Conservation (phyloP, 2,329 filamentous ascomycete species). For the Apiospora sp. region DNA sequence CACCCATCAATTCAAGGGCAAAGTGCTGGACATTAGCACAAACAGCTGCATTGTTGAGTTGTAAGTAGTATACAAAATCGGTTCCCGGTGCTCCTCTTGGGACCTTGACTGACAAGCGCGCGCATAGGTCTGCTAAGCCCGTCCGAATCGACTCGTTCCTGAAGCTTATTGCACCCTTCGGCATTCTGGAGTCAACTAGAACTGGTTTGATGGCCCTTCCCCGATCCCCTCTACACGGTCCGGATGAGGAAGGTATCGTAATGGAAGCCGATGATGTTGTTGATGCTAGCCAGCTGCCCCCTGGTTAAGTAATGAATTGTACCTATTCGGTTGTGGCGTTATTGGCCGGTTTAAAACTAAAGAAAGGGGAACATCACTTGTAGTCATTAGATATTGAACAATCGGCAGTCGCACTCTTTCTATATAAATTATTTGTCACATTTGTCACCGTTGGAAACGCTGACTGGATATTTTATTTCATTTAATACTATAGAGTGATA, state of each 20-base stretch:
- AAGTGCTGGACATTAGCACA: slow-evolving; percentile 96
- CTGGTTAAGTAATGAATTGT: slow-evolving; percentile 65
- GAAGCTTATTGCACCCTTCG: slow-evolving; percentile 93
- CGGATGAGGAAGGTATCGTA: slow-evolving; percentile 68
- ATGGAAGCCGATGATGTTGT: slow-evolving; percentile 96
- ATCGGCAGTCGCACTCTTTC: not conserved
- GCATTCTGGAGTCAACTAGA: slow-evolving; percentile 93
- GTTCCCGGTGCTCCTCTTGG: not conserved
- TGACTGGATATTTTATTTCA: not conserved
- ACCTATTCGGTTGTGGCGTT: slow-evolving; percentile 27
- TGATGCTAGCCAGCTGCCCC: slow-evolving; percentile 91
- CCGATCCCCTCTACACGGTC: slow-evolving; percentile 83
- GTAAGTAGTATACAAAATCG: slow-evolving; percentile 60
- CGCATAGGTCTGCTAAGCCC: slow-evolving; percentile 83
- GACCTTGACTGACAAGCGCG: slow-evolving; percentile 33
- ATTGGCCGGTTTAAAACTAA: slow-evolving; percentile 30
- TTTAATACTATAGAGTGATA: no score
- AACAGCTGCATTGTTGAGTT: slow-evolving; percentile 98
- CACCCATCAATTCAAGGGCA: slow-evolving; percentile 96
- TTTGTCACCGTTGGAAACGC: not conserved
- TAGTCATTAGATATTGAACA: slow-evolving; percentile 22
- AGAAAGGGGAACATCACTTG: slow-evolving; percentile 30
- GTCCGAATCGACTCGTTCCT: slow-evolving; percentile 95
- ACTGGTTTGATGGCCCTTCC: slow-evolving; percentile 98
- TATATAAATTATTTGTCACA: not conserved